Evolutionary conservation across 1,139 yeast species (phyloP).

Genomic region (Debaryomyces subglobosus): DNA sequence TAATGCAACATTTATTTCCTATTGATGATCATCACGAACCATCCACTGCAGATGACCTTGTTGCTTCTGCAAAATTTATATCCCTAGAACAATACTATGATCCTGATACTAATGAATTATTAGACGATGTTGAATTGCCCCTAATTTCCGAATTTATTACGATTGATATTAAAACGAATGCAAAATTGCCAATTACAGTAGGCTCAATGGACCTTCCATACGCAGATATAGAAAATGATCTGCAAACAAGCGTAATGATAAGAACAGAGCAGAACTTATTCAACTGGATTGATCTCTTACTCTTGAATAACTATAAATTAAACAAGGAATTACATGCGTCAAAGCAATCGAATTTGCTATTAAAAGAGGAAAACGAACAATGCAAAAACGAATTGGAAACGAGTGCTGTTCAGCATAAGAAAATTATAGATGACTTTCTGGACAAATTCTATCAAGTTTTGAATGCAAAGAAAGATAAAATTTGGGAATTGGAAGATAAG

Average conservation of each 20-base stretch:
- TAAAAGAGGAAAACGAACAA: slow-evolving; percentile 16
- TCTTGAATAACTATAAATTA: slow-evolving; percentile 20
- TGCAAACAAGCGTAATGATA: slow-evolving; percentile 10
- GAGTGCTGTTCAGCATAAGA: slow-evolving; percentile 27
- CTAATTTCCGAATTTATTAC: slow-evolving; percentile 14
- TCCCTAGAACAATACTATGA: slow-evolving; percentile 19
- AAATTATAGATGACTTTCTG: slow-evolving; percentile 36
- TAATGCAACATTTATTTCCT: slow-evolving; percentile 10
- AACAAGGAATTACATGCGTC: slow-evolving; percentile 8
- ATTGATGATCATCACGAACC: background rate
- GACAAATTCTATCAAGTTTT: slow-evolving; percentile 40
- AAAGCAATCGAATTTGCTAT: slow-evolving; percentile 10
- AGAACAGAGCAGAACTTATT: slow-evolving; percentile 23
- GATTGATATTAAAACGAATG: slow-evolving; percentile 26
- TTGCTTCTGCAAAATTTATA: slow-evolving; percentile 9
- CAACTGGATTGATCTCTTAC: slow-evolving; percentile 31
- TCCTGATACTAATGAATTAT: slow-evolving; percentile 18
- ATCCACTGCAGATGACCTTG: background rate
- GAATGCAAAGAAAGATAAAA: slow-evolving; percentile 39
- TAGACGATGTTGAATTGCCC: slow-evolving; percentile 20
- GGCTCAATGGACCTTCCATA: slow-evolving; percentile 25
- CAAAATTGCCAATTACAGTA: slow-evolving; percentile 27
- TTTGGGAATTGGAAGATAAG: slow-evolving; percentile 25
- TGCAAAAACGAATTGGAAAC: slow-evolving; percentile 21
- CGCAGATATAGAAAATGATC: slow-evolving; percentile 12